These are phyloP conservation scores for Haplosporangium sp. DNA, from an alignment of 371 early-diverging fungal genomes.

Conservation along the genomic window DNA sequence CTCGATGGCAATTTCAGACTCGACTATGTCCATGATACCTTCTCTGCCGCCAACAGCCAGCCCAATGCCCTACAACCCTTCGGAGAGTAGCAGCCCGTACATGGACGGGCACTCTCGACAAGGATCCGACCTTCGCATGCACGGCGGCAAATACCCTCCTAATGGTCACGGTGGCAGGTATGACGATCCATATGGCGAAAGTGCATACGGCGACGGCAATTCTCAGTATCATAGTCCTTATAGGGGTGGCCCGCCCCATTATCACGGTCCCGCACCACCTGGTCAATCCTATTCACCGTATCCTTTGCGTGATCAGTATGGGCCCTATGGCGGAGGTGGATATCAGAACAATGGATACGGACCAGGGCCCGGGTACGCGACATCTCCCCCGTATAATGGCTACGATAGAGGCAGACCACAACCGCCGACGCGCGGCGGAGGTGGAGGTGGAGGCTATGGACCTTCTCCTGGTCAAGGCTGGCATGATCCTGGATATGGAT, in stretches of 20 bases:
- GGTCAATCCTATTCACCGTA: slow-evolving; percentile 3
- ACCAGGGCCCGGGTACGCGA: slow-evolving; percentile 11
- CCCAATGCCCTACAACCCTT: slow-evolving; percentile 23
- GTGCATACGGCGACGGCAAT: slow-evolving; percentile 28
- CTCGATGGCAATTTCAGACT: slow-evolving; percentile 46
- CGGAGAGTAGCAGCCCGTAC: not conserved
- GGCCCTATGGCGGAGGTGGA: slow-evolving; percentile 13
- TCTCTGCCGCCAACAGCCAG: slow-evolving; percentile 23
- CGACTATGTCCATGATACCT: slow-evolving; percentile 49
- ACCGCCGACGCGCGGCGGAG: not conserved
- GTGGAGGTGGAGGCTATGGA: slow-evolving; percentile 4
- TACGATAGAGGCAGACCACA: slow-evolving; percentile 4
- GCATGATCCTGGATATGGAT: slow-evolving; percentile 6
- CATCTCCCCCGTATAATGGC: slow-evolving; percentile 1
- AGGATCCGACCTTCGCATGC: slow-evolving; percentile 6
- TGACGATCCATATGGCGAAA: slow-evolving; percentile 42
- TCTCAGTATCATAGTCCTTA: slow-evolving; percentile 7
- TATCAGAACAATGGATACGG: slow-evolving; percentile 14
- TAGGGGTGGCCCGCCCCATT: slow-evolving; percentile 6
- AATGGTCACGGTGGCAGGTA: not conserved
- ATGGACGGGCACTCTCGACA: slow-evolving; percentile 1
- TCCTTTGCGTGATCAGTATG: not conserved
- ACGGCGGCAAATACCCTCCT: not conserved
- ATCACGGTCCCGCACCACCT: not conserved
- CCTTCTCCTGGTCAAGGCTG: not conserved